These are phyloP conservation scores for Colletotrichum karsti DNA, from an alignment of 2,329 filamentous ascomycete genomes.

Conservation along the genomic window DNA sequence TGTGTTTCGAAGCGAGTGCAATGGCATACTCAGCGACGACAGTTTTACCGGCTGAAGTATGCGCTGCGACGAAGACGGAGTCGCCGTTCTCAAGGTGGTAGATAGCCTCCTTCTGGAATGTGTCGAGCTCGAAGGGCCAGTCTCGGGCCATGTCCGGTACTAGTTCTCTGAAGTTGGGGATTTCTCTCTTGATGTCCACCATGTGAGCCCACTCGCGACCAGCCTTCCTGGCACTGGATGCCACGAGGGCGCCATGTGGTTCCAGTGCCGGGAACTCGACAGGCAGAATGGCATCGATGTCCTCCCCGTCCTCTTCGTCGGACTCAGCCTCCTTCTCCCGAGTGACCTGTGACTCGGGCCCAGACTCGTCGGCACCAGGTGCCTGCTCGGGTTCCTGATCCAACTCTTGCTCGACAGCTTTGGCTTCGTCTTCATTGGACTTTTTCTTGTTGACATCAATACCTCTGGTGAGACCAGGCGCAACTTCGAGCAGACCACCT, in stretches of 20 bases:
- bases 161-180: slow-evolving; percentile 91
- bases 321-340: slow-evolving; percentile 44
- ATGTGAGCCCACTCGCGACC: slow-evolving; percentile 97
- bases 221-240: slow-evolving; percentile 76
- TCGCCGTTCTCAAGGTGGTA: slow-evolving; percentile 97
- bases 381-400: slow-evolving; percentile 54
- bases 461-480: slow-evolving; percentile 84
- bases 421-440: slow-evolving; percentile 59
- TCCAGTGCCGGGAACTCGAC: slow-evolving; percentile 93
- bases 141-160: slow-evolving; percentile 96
- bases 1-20: slow-evolving; percentile 93
- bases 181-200: slow-evolving; percentile 93
- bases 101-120: slow-evolving; percentile 97
- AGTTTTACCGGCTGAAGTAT: slow-evolving; percentile 97
- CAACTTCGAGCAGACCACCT: slow-evolving; percentile 80
- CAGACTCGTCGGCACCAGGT: slow-evolving; percentile 38
- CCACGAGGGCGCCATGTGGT: slow-evolving; percentile 79
- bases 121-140: slow-evolving; percentile 97
- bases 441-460: slow-evolving; percentile 74
- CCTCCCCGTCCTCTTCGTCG: slow-evolving; percentile 59
- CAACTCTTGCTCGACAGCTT: slow-evolving; percentile 53
- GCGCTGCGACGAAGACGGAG: slow-evolving; percentile 96
- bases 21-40: slow-evolving; percentile 99
- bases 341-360: slow-evolving; percentile 30
- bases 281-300: slow-evolving; percentile 87